phyloP scores from a whole-genome alignment of 345 rosid genomes.

The Lumnitzera littorea region DNA sequence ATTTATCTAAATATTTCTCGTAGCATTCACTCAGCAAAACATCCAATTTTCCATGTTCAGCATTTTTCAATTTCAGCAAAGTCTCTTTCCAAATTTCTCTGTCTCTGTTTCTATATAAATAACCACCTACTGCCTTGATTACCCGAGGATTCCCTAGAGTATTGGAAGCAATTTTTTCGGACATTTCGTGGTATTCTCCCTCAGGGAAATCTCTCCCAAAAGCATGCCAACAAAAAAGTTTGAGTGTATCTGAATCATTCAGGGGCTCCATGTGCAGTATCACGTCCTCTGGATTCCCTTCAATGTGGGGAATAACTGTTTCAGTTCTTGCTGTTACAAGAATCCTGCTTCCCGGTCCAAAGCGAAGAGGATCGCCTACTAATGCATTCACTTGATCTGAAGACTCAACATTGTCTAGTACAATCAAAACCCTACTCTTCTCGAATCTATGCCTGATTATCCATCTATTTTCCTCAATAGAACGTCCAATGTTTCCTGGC shows the following conservation, averaged over 20 bases:
- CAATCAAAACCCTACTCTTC: neutral
- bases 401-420: neutral
- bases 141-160: neutral
- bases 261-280: no score
- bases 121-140: neutral
- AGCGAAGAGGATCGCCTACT: neutral
- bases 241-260: neutral
- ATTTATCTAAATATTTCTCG: neutral
- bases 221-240: neutral
- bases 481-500: neutral
- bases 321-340: neutral
- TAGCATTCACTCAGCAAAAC: slow-evolving; percentile 3
- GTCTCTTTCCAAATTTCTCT: neutral
- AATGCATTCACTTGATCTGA: neutral
- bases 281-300: no score
- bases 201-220: neutral
- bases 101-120: neutral
- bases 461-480: neutral
- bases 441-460: neutral
- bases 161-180: neutral
- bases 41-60: neutral
- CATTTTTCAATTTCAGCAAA: neutral
- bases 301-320: no score
- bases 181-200: neutral
- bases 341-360: neutral